Evolutionary conservation across 176 grass and related monocot genomes (phyloP).

Genomic region (Musa schizocarpa): DNA sequence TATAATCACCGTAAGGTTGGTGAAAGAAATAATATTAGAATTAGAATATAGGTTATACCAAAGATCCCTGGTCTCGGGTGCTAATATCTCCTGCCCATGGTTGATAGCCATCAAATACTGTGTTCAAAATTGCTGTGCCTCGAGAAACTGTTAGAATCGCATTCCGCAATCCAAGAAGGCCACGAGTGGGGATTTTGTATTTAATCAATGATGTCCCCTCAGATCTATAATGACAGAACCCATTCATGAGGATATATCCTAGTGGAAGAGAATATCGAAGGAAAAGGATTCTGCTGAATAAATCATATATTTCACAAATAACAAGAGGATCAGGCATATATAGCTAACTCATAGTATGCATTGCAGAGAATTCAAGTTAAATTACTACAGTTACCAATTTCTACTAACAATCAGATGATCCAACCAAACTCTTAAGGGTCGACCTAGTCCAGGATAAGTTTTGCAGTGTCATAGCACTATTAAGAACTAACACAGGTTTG

Average conservation of each 20-base stretch:
- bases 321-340: background rate
- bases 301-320: background rate
- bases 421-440: too few relatives aligned
- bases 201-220: conserved; percentile 76
- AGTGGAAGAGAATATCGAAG: background rate
- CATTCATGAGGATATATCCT: background rate
- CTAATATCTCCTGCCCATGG: conserved; percentile 67
- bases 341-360: background rate
- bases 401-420: too few relatives aligned
- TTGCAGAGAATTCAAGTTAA: background rate
- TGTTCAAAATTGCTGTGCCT: conserved; percentile 77
- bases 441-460: too few relatives aligned
- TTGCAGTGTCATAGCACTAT: too few relatives aligned
- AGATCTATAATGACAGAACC: conserved; percentile 36
- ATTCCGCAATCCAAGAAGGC: conserved; percentile 91
- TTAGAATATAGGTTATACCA: conserved; percentile 39
- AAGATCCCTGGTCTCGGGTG: conserved; percentile 74
- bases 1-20: background rate
- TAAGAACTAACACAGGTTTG: too few relatives aligned
- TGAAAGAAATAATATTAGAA: background rate
- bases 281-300: background rate
- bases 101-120: conserved; percentile 91
- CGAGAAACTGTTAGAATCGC: conserved; percentile 84
- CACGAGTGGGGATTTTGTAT: conserved; percentile 96
- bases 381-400: too few relatives aligned